Conservation (phyloP, 495 filamentous ascomycete genomes). For the Parathielavia hyrcaniae region DNA sequence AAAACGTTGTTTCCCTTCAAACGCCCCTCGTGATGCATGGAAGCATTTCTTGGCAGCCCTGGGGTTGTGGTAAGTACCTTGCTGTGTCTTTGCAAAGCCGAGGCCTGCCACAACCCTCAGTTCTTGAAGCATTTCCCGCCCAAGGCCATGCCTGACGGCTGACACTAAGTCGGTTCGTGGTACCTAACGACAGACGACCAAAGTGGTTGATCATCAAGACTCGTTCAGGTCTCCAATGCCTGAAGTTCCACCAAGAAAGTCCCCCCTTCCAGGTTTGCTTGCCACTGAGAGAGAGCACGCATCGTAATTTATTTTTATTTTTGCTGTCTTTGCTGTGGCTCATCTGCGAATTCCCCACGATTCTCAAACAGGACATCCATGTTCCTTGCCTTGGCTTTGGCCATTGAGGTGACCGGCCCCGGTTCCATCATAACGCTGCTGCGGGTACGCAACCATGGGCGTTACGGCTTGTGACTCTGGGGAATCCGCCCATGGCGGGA, state of each 20-base stretch:
- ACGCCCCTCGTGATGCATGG: constrained; percentile 14
- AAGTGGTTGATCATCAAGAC: not conserved
- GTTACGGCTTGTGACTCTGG: constrained; percentile 11
- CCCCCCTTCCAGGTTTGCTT: not conserved
- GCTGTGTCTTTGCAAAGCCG: not conserved
- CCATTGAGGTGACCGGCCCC: constrained; percentile 3
- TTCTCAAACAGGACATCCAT: constrained; percentile 15
- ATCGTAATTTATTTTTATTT: not conserved
- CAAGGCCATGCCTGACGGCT: no score
- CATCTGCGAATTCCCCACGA: constrained; percentile 7
- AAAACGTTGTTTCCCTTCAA: not conserved
- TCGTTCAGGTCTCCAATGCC: not conserved
- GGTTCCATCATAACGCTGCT: constrained; percentile 11
- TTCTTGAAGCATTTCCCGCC: not conserved
- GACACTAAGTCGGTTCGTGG: not conserved
- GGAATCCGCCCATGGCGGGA: constrained; percentile 10
- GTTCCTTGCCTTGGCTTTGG: constrained; percentile 8
- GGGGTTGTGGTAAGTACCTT: not conserved
- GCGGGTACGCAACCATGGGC: constrained; percentile 5
- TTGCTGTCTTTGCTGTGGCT: constrained; percentile 10
- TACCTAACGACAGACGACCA: not conserved
- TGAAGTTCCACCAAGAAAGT: not conserved
- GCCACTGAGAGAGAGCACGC: not conserved
- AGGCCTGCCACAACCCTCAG: not conserved
- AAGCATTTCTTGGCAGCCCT: constrained; percentile 4